Conservation (phyloP, 306 rosid species). For the Cucurbita moschata region DNA sequence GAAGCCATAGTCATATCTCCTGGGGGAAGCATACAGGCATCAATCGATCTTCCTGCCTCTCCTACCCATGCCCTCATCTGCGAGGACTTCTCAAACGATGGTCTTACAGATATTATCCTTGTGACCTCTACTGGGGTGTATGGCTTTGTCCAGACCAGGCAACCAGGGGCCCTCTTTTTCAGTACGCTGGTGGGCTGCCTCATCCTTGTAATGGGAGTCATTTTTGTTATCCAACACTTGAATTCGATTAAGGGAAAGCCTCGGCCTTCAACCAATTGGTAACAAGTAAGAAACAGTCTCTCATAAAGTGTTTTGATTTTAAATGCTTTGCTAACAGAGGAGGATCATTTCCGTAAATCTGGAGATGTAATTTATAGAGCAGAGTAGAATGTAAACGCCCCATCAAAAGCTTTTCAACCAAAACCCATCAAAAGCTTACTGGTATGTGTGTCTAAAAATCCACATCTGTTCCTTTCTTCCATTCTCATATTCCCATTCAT, state of each 20-base stretch:
- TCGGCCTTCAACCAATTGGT: constrained; percentile 43
- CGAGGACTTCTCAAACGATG: constrained; percentile 92
- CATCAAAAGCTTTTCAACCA: background rate
- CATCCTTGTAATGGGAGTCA: constrained; percentile 75
- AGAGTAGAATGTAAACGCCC: background rate
- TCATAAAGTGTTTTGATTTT: background rate
- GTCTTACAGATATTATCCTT: constrained; percentile 77
- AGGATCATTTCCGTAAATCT: background rate
- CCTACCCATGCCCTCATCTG: constrained; percentile 68
- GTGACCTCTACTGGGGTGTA: constrained; percentile 77
- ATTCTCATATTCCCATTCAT: background rate
- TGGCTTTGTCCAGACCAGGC: constrained; percentile 91
- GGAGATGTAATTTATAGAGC: constrained; percentile 4
- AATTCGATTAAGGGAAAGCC: constrained; percentile 77
- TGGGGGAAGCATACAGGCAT: constrained; percentile 57
- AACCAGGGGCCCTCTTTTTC: constrained; percentile 95
- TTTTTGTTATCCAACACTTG: constrained; percentile 83
- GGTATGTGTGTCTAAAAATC: background rate
- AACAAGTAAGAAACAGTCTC: constrained; percentile 8
- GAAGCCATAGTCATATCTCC: constrained; percentile 83
- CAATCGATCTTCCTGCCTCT: constrained; percentile 66
- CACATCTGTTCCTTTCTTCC: background rate
- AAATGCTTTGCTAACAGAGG: background rate
- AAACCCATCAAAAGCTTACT: background rate
- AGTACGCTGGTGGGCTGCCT: constrained; percentile 92